Evolutionary conservation across 2,329 filamentous ascomycete genomes (phyloP), one percentile per base, ranked within the genome.

Genomic region (Fusarium sp.): DNA sequence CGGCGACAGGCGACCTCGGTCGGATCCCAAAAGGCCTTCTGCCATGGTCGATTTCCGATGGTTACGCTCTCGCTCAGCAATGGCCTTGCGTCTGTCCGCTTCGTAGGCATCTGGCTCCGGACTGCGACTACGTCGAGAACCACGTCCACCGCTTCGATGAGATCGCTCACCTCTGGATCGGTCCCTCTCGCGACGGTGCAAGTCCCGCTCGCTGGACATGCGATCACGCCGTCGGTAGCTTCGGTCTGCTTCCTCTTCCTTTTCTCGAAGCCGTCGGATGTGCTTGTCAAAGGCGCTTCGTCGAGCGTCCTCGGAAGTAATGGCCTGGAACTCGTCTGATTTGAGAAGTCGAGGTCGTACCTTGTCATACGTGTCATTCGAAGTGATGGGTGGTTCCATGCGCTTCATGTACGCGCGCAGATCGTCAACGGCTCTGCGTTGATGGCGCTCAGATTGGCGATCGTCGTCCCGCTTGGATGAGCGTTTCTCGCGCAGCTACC

Each of bases 61-160:
- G 78, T 97, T 95, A 75, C 95, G 93, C 85, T 98, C 97, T 57
- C 97, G 93, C 81, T 98, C 95, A 67, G 95, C 95, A 80, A 97
- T 95, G 50, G 96, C 96, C 82, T 96, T 97, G 79, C 95, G 93
- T 75, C 97, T 92, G 81, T 99, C 97, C 69, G 95, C 97, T 84
- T 98, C 97, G 83, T 99, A 99, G 22, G 94, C 91, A 84, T 99
- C 95, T 68, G 91, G 90, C 83, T 98, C 97, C n/a, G 95, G 95
- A 77, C 93, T 95, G 78, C 95, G 94, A 80, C 94, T 97, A 77
- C 90, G 90, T 77, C 94, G 87, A 76, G 85, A 84, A 79, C 86
- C 84, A 79, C 90, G 89, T 75, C 85, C 86, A 76, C 86, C 85
- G 79, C 86, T 85, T 75, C 90, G 90, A 82, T 91, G 89, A 84